phyloP scores from a whole-genome alignment of 1,284 basidiomycete genomes.

The Schizopora paradoxa region DNA sequence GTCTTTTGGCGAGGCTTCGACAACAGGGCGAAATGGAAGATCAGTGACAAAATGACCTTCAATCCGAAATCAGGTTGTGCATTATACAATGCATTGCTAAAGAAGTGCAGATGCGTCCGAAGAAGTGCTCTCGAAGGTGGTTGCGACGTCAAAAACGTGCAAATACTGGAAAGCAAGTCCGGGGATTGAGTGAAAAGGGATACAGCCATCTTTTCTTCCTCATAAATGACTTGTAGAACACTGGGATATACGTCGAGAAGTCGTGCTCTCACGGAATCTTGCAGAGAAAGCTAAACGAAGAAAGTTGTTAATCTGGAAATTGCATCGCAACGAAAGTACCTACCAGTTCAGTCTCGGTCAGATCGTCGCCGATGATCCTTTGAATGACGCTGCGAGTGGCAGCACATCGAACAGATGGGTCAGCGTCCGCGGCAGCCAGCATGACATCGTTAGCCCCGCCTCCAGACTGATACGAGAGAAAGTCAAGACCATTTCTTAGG shows the following conservation, averaged over 20 bases:
- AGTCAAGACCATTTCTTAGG: slow-evolving; percentile 19
- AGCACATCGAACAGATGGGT: slow-evolving; percentile 47
- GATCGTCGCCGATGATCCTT: slow-evolving; percentile 17
- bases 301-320: background rate
- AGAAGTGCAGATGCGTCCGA: slow-evolving; percentile 32
- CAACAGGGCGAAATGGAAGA: slow-evolving; percentile 73
- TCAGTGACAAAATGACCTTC: slow-evolving; percentile 49
- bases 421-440: slow-evolving; percentile 49
- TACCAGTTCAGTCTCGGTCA: slow-evolving; percentile 38
- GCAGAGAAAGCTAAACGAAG: slow-evolving; percentile 39
- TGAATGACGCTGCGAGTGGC: slow-evolving; percentile 39
- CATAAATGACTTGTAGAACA: slow-evolving; percentile 68
- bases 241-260: slow-evolving; percentile 55
- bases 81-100: slow-evolving; percentile 26
- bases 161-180: slow-evolving; percentile 48
- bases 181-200: slow-evolving; percentile 37
- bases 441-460: slow-evolving; percentile 35
- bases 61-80: slow-evolving; percentile 32
- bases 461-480: slow-evolving; percentile 4
- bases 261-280: slow-evolving; percentile 52
- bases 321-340: slow-evolving; percentile 18
- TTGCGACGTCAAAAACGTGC: slow-evolving; percentile 32
- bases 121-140: slow-evolving; percentile 23
- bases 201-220: slow-evolving; percentile 39
- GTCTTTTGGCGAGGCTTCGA: slow-evolving; percentile 66